Base-by-base conservation (phyloP, 2,329 filamentous ascomycete genomes). In the Colletotrichum sp. region DNA sequence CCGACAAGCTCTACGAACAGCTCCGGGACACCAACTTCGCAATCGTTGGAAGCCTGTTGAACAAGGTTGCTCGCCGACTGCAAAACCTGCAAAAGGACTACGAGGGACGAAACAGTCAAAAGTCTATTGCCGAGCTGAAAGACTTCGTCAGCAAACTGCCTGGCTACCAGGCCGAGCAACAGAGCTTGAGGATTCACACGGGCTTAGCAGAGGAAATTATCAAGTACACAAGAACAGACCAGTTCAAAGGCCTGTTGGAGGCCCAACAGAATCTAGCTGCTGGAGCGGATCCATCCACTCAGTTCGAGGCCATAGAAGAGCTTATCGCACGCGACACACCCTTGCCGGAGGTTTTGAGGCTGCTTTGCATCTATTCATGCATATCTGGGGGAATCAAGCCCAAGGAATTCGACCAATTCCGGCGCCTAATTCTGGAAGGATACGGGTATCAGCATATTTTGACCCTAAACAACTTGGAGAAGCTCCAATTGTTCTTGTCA, bases 121-220 rank as follows among this genome's bases (percentile, higher is more conserved):
- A 97, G 83, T 96, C 95, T 3, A 96, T 97, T 22, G 93, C 77
- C 6, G 97, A 99, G 83, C 91, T 99, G 36, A 95, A 96, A 79
- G 96, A 98, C 28, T 98, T 99, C 82, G 97, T 99, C n/a, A 93
- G 93, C 80, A 98, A 98, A 83, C 88, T 99, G 30, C 96, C 97
- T 1, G 93, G 93, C 13, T 98, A 98, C 80, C 96, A 99, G 85
- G 93, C 96, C 63, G 97, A 99, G 83, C 96, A 98, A 81, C 94
- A 96, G 79, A 98, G 95, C 81, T 88, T 98, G n/a, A 96, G 97
- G 78, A 92, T 96, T 34, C 97, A 99, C 82, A 98, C 96, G 2
- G 95, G 94, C 9, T 90, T 99, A 60, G 96, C 96, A 1, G 97
- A 99, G 85, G 96, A 98, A 79, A 97, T 99, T 70, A 96, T 98